phyloP scores from a whole-genome alignment of 495 filamentous ascomycete genomes.

The Trichoderma virens region DNA sequence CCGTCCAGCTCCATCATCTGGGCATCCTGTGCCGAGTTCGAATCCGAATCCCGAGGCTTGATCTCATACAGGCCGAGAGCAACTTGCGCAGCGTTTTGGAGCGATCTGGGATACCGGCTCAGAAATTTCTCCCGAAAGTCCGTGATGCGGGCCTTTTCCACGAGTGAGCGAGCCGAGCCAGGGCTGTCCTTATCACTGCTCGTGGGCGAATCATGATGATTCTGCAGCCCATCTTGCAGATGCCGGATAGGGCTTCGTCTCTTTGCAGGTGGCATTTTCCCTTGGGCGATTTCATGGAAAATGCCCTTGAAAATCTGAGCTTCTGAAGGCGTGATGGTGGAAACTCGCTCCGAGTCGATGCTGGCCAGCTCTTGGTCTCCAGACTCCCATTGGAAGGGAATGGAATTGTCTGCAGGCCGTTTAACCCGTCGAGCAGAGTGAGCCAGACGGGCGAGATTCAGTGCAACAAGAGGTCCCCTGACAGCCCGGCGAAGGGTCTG shows the following conservation, averaged over 20 bases:
- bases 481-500: slow-evolving; percentile 41
- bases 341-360: background rate
- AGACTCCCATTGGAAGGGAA: background rate
- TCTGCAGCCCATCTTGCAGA: background rate
- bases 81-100: slow-evolving; percentile 10
- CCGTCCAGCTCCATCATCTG: slow-evolving; percentile 14
- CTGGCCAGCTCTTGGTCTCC: background rate
- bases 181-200: background rate
- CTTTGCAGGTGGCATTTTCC: slow-evolving; percentile 8
- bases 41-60: background rate
- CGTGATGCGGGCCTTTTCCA: background rate
- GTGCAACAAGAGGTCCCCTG: background rate
- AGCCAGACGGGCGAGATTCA: background rate
- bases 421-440: background rate
- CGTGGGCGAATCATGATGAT: slow-evolving; percentile 15
- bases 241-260: background rate
- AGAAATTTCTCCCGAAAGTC: slow-evolving; percentile 5
- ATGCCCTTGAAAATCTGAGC: slow-evolving; percentile 49
- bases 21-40: background rate
- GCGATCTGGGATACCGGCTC: slow-evolving; percentile 8
- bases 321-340: slow-evolving; percentile 52
- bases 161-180: background rate
- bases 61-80: slow-evolving; percentile 11
- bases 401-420: background rate
- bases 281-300: slow-evolving; percentile 44